Evolutionary conservation across 2,329 filamentous ascomycete genomes (phyloP), one percentile per base, ranked within the genome.

Genomic region (Huntiella moniliformis): DNA sequence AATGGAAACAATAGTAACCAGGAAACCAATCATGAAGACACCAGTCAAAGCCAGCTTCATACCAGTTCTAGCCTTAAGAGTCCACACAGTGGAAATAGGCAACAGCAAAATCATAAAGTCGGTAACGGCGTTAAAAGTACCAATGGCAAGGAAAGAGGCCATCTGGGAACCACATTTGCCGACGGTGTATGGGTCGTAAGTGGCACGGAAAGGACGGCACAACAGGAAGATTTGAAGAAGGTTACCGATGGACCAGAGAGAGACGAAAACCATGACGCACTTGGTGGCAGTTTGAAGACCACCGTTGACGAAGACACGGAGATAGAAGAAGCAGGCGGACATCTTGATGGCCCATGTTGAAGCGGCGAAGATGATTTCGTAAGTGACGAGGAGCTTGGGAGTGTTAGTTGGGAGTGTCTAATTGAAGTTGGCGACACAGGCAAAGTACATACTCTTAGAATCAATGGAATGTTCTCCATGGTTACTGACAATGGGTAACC

Each of bases 311-410:
- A 64, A 63, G 5, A 67, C 56, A n/a, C 62, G 60, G n/a, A 61
- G 55, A 49, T 66, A 66, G 51, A 66, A 65, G 35, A 57, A 55
- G 36, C 66, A 48, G 31, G 66, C 61, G 41, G 60, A 63, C 31
- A 64, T 53, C 47, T 66, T 66, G 46, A 61, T 56, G 36, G 31
- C 37, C 3, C 46, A 44, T 17, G 60, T 61, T 43, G 56, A 52
- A 40, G 62, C 56, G 10, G 55, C 55, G 11, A 57, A 51, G 40
- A 61, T 53, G 38, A 64, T 51, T 46, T 63, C 58, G 52, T 61
- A 63, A 5, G 57, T 54, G 28, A 64, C 55, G 49, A 62, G 60
- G 42, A 63, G 54, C 48, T 50, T 15, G 15, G 22, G 36, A 34
- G 36, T 36, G 34, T 36, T n/a, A 15, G 34, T 36, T 36, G 3